These are phyloP conservation scores for Colletotrichum liaoningense DNA, from an alignment of 2,329 filamentous ascomycete species.

Conservation along the genomic window DNA sequence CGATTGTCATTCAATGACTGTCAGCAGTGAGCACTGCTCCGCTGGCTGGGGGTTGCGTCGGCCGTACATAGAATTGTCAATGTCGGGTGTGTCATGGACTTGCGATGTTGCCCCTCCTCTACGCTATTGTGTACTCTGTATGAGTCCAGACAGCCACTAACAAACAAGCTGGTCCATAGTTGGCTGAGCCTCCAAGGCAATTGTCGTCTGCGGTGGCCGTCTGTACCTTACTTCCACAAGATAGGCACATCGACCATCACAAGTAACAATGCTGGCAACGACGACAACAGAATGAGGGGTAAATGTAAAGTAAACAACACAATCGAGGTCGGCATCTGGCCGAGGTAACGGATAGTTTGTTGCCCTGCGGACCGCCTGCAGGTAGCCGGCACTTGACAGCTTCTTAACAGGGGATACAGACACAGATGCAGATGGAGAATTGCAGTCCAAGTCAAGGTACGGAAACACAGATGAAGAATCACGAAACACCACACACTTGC, in stretches of 20 bases:
- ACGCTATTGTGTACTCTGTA: neutral
- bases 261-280: neutral
- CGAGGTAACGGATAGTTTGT: neutral
- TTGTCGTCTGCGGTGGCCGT: neutral
- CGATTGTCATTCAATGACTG: slow-evolving; percentile 28
- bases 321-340: neutral
- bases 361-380: slow-evolving; percentile 11
- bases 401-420: slow-evolving; percentile 22
- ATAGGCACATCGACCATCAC: neutral
- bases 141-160: neutral
- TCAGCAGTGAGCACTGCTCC: slow-evolving; percentile 22
- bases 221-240: neutral
- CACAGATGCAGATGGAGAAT: neutral
- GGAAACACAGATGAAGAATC: neutral
- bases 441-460: neutral
- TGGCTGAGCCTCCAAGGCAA: neutral
- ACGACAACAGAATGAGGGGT: neutral
- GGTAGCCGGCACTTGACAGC: slow-evolving; percentile 35
- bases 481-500: neutral
- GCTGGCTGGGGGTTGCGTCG: neutral
- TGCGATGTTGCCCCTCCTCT: neutral
- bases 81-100: slow-evolving; percentile 1
- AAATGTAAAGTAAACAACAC: neutral
- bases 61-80: neutral
- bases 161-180: neutral